A percentile compares a stretch with the other conserved stretches of the same genome.
Evolutionary conservation across 2,329 filamentous ascomycete species (phyloP).

Genomic region (Ophiostoma quercus): DNA sequence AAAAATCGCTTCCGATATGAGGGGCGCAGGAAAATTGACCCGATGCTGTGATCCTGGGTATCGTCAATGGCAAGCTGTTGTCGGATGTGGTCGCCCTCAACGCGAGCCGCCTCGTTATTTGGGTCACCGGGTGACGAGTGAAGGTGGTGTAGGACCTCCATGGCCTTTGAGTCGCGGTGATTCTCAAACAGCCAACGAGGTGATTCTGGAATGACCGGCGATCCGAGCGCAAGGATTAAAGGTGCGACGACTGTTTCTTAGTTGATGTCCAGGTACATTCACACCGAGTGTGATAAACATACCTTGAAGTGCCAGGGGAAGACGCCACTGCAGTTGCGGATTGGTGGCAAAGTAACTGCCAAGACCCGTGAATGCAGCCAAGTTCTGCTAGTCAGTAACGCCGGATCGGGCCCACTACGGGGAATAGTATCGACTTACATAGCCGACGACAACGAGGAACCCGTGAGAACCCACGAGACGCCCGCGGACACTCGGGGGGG

Average conservation of each 20-base stretch:
- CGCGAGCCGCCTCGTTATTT: background rate
- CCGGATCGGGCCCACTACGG: background rate
- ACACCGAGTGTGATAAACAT: background rate
- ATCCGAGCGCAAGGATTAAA: background rate
- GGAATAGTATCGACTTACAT: background rate
- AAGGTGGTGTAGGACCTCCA: background rate
- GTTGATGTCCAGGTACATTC: background rate
- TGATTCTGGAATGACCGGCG: background rate
- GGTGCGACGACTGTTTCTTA: background rate
- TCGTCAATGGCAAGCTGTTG: background rate
- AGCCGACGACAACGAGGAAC: conserved; percentile 2
- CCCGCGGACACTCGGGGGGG: background rate
- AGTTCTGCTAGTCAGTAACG: conserved; percentile 5
- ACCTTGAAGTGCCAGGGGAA: background rate
- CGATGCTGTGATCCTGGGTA: background rate
- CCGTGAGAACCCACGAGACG: background rate
- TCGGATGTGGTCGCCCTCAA: background rate
- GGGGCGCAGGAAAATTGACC: background rate
- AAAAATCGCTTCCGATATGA: background rate
- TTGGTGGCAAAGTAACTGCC: conserved; percentile 8
- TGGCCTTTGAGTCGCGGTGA: background rate
- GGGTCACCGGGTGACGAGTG: background rate
- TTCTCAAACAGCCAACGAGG: conserved; percentile 1
- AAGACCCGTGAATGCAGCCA: conserved; percentile 3
- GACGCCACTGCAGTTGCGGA: conserved; percentile 2